Conservation (phyloP, 106 monocot species). For the Allium cepa region DNA sequence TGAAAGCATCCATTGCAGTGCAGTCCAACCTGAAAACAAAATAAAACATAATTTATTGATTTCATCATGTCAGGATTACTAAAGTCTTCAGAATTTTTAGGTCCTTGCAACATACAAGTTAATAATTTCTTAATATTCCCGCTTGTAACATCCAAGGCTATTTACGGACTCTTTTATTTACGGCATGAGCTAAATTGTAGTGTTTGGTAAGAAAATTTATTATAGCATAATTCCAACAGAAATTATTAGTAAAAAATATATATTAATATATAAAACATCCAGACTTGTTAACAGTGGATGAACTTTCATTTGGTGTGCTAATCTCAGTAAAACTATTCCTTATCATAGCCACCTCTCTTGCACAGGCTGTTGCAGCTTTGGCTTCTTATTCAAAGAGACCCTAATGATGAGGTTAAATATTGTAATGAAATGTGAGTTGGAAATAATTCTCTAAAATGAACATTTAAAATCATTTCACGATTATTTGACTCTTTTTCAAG, state of each 20-base stretch:
- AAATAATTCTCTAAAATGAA: background rate
- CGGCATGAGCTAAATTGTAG: slow-evolving; percentile 95
- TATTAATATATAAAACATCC: background rate
- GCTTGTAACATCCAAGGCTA: slow-evolving; percentile 83
- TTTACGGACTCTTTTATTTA: slow-evolving; percentile 67
- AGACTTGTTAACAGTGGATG: slow-evolving; percentile 79
- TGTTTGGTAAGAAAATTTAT: slow-evolving; percentile 33
- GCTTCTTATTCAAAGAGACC: slow-evolving; percentile 83
- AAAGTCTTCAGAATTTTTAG: background rate
- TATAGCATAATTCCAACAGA: background rate
- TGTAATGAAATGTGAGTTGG: background rate
- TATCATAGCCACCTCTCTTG: slow-evolving; percentile 85
- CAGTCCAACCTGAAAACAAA: slow-evolving; percentile 21
- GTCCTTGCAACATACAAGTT: slow-evolving; percentile 54
- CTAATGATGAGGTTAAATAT: slow-evolving; percentile 12
- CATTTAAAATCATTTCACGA: too few relatives aligned
- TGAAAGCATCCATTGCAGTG: too few relatives aligned
- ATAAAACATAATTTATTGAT: background rate
- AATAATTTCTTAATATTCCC: slow-evolving; percentile 92
- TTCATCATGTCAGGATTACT: background rate
- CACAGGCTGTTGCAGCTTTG: slow-evolving; percentile 82
- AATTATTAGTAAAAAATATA: background rate
- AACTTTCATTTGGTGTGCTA: slow-evolving; percentile 77
- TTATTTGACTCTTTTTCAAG: too few relatives aligned
- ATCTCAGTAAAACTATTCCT: slow-evolving; percentile 93